Evolutionary conservation across 352 stramenopile species (phyloP).

Genomic region (Globisporangium nodosum): DNA sequence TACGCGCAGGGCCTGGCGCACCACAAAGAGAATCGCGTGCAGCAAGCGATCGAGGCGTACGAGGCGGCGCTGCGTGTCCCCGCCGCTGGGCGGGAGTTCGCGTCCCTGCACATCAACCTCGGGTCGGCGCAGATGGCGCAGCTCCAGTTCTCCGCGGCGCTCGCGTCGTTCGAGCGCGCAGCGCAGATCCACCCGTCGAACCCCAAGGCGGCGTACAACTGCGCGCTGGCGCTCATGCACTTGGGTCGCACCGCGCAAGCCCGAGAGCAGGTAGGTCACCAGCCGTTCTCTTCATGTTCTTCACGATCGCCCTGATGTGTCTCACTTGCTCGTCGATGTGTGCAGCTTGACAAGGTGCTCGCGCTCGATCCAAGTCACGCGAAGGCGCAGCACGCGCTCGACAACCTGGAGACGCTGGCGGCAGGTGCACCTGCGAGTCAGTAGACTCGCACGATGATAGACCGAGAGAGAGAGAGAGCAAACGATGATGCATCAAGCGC

Average conservation of each 20-base stretch:
- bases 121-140: slow-evolving; percentile 46
- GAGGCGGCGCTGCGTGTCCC: slow-evolving; percentile 35
- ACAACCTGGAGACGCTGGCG: slow-evolving; percentile 11
- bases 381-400: slow-evolving; percentile 29
- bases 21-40: slow-evolving; percentile 47
- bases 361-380: slow-evolving; percentile 28
- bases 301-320: neutral
- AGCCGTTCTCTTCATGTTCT: neutral
- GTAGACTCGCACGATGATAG: neutral
- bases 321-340: neutral
- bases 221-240: slow-evolving; percentile 41
- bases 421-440: neutral
- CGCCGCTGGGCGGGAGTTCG: slow-evolving; percentile 31
- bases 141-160: slow-evolving; percentile 26
- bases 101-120: slow-evolving; percentile 67
- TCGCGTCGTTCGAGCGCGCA: slow-evolving; percentile 32
- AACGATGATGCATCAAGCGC: neutral
- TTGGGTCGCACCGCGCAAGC: slow-evolving; percentile 23
- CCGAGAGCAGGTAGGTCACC: slow-evolving; percentile 21
- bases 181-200: slow-evolving; percentile 47
- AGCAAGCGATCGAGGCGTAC: slow-evolving; percentile 43
- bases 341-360: slow-evolving; percentile 28
- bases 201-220: slow-evolving; percentile 57
- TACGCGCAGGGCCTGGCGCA: slow-evolving; percentile 58
- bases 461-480: no score